These are phyloP conservation scores for Acacia pycnantha DNA, from an alignment of 331 rosid genomes.

Conservation along the genomic window DNA sequence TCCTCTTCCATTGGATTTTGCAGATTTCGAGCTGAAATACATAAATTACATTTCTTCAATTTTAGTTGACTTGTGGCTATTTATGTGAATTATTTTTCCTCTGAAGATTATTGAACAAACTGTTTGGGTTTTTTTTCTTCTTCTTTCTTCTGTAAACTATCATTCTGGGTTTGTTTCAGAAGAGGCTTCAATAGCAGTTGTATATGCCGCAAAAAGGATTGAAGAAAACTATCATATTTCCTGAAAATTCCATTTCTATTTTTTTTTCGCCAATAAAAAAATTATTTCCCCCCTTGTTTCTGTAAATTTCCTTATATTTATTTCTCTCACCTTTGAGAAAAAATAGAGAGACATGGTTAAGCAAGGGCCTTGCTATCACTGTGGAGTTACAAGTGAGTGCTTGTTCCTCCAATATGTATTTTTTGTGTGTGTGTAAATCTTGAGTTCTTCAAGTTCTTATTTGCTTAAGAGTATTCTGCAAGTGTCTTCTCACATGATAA, in stretches of 20 bases:
- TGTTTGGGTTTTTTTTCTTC: conserved; percentile 50
- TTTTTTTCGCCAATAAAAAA: conserved; percentile 31
- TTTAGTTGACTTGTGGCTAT: conserved; percentile 49
- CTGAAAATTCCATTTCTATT: conserved; percentile 19
- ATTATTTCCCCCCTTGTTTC: conserved; percentile 21
- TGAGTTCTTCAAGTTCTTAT: conserved; percentile 27
- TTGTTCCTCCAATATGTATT: conserved; percentile 61
- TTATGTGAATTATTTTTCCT: conserved; percentile 27
- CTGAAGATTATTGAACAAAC: conserved; percentile 42
- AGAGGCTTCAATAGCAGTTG: conserved; percentile 42
- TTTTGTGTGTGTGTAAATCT: background rate
- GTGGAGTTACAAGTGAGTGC: conserved; percentile 99
- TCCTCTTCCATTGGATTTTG: conserved; percentile 69
- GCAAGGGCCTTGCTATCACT: conserved; percentile 99
- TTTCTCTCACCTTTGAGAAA: conserved; percentile 43
- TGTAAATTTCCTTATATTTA: conserved; percentile 36
- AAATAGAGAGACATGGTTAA: conserved; percentile 80
- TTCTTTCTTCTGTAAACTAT: conserved; percentile 56
- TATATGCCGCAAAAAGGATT: conserved; percentile 38
- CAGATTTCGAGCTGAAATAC: conserved; percentile 49
- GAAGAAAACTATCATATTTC: conserved; percentile 45
- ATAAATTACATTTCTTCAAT: conserved; percentile 54
- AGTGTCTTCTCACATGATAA: conserved; percentile 10
- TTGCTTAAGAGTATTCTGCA: conserved; percentile 18
- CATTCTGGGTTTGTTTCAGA: conserved; percentile 68